phyloP scores from a whole-genome alignment of 1,139 yeast genomes.

The Yamadazyma siamensis region DNA sequence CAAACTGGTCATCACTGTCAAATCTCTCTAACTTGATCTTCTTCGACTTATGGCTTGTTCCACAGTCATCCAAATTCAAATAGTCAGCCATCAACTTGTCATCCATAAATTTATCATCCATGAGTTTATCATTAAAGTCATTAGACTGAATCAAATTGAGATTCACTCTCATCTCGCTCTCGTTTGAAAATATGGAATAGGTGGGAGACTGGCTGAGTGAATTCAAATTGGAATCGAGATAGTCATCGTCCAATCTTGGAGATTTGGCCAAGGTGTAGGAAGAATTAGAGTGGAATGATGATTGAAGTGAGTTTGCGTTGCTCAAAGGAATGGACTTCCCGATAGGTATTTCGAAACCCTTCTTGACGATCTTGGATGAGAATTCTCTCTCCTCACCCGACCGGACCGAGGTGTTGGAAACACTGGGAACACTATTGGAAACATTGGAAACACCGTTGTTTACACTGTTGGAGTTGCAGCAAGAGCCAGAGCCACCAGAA shows the following conservation, averaged over 20 bases:
- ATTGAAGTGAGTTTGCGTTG: no score
- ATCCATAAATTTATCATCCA: no score
- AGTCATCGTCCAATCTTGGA: conserved; percentile 10
- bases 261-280: conserved; percentile 3
- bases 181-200: conserved; percentile 29
- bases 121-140: conserved; percentile 11
- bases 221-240: conserved; percentile 12
- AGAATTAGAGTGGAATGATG: no score
- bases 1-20: conserved; percentile 5
- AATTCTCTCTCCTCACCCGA: no score
- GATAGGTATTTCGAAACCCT: no score
- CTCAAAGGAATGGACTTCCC: no score
- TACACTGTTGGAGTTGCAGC: no score
- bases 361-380: no score
- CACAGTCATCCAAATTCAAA: conserved; percentile 7
- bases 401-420: no score
- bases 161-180: conserved; percentile 16
- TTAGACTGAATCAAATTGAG: conserved; percentile 14
- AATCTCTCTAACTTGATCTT: conserved; percentile 3
- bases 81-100: conserved; percentile 24
- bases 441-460: no score
- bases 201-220: conserved; percentile 29
- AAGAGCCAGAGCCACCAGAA: no score
- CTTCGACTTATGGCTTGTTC: conserved; percentile 2
- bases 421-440: no score